Evolutionary conservation across 1,139 yeast genomes (phyloP).

Genomic region (Lodderomyces pseudojiufengensis): DNA sequence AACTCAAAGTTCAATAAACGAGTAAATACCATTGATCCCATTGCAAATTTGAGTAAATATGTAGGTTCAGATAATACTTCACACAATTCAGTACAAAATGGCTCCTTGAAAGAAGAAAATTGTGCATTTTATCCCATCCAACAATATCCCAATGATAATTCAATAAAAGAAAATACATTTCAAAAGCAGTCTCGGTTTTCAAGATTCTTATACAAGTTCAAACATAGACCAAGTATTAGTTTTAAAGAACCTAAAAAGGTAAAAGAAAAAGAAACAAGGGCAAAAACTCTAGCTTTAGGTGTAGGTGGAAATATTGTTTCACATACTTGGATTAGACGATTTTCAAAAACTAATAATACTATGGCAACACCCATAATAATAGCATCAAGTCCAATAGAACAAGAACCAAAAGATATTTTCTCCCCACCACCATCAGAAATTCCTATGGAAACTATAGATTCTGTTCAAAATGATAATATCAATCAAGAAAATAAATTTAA

Average conservation of each 20-base stretch:
- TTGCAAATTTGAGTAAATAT: too few relatives aligned
- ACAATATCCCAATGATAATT: too few relatives aligned
- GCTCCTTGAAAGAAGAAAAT: too few relatives aligned
- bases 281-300: too few relatives aligned
- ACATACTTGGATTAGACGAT: conserved; percentile 1
- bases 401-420: conserved; percentile 5
- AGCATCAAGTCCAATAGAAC: conserved; percentile 3
- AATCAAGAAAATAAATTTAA: conserved; percentile 1
- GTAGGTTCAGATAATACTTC: too few relatives aligned
- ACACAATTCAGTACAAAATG: too few relatives aligned
- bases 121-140: too few relatives aligned
- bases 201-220: conserved; percentile 2
- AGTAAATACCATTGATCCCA: too few relatives aligned
- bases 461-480: conserved; percentile 2
- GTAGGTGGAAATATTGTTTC: background rate
- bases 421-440: conserved; percentile 7
- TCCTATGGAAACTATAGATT: conserved; percentile 11
- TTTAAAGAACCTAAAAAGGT: background rate
- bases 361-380: background rate
- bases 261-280: background rate
- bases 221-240: background rate
- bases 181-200: background rate
- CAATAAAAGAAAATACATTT: too few relatives aligned
- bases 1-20: too few relatives aligned
- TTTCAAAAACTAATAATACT: conserved; percentile 1